Conservation (phyloP, 306 rosid species). For the Cicer chorassanicum region DNA sequence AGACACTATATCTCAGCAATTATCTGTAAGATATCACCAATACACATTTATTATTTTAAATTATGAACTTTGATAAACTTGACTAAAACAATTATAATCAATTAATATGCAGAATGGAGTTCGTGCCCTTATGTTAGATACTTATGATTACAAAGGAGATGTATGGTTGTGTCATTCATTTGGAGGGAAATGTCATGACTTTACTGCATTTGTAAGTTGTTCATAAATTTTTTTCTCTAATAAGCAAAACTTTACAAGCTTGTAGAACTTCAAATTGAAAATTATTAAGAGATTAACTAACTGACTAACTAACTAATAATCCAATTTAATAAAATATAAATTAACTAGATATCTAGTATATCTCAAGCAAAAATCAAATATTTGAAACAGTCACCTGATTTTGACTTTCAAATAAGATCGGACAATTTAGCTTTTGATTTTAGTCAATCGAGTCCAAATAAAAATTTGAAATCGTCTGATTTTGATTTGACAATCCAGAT, state of each 20-base stretch:
- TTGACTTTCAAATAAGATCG: not conserved
- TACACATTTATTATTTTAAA: not conserved
- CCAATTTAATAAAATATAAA: no score
- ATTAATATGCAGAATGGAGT: constrained; percentile 64
- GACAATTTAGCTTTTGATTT: not conserved
- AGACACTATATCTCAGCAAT: constrained; percentile 49
- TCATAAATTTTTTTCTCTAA: not conserved
- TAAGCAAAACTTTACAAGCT: not conserved
- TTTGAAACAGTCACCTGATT: not conserved
- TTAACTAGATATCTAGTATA: no score
- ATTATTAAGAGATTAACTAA: not conserved
- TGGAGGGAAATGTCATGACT: constrained; percentile 60
- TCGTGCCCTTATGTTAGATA: constrained; percentile 72
- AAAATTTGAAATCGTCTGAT: no score
- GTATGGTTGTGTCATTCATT: constrained; percentile 87
- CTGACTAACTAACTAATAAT: no score
- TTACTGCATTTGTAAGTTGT: constrained; percentile 53
- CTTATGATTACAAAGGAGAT: constrained; percentile 70
- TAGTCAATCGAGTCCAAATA: not conserved
- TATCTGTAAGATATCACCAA: constrained; percentile 42
- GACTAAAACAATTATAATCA: not conserved
- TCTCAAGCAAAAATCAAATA: not conserved
- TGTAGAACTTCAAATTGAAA: not conserved
- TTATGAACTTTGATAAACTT: not conserved
- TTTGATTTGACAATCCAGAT: no score